These are phyloP conservation scores for Asterella californica DNA, from an alignment of 225 moss, liverwort and hornwort species.

Conservation along the genomic window DNA sequence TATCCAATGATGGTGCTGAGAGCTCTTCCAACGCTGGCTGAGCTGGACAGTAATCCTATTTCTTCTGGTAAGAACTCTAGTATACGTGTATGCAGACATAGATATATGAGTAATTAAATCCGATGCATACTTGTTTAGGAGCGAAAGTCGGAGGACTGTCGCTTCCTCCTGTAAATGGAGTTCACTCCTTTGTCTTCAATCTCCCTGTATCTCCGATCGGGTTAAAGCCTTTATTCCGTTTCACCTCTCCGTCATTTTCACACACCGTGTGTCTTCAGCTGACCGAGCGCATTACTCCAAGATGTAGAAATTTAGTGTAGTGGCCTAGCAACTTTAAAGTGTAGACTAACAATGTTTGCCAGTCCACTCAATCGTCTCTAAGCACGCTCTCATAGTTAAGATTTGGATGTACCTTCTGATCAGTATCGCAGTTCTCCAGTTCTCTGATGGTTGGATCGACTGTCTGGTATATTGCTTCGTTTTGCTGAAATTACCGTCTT, in stretches of 20 bases:
- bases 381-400: neutral
- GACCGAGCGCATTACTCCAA: neutral
- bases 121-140: too few relatives aligned
- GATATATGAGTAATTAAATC: neutral
- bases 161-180: too few relatives aligned
- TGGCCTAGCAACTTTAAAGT: neutral
- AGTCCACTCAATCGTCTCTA: neutral
- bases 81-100: neutral
- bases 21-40: conserved; percentile 56
- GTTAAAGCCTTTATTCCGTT: neutral
- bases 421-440: too few relatives aligned
- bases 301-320: neutral
- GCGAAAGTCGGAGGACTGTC: neutral
- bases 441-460: neutral
- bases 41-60: conserved; percentile 70
- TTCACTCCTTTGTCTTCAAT: neutral
- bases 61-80: conserved; percentile 47
- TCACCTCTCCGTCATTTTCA: neutral
- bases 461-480: neutral
- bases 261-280: neutral
- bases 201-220: neutral
- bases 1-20: conserved; percentile 59
- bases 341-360: neutral
- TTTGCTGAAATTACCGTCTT: neutral
- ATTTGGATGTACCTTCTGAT: too few relatives aligned